Conservation (phyloP, 257 asterid species). For the Coffea eugenioides region DNA sequence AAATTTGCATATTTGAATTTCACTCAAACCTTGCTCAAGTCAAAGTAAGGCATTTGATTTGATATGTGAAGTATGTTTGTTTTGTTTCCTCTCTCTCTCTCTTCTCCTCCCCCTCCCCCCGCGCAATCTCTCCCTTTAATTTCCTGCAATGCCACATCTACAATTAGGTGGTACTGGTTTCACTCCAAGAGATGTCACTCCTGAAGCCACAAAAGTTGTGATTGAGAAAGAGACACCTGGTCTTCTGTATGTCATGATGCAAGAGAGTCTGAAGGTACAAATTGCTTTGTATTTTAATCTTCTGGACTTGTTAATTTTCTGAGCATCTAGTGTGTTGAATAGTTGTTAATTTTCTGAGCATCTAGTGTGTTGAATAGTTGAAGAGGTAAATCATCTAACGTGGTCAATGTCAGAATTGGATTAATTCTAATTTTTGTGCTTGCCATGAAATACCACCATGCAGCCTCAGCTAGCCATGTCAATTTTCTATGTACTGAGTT, state of each 20-base stretch:
- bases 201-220: slow-evolving; percentile 89
- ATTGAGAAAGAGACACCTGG: slow-evolving; percentile 94
- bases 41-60: neutral
- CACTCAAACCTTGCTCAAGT: neutral
- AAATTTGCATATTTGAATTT: neutral
- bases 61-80: neutral
- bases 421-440: neutral
- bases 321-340: neutral
- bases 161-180: slow-evolving; percentile 92
- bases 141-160: slow-evolving; percentile 2
- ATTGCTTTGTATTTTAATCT: neutral
- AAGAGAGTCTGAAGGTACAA: slow-evolving; percentile 85
- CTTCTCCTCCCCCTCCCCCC: neutral
- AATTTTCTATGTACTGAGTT: neutral
- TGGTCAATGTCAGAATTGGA: neutral
- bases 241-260: slow-evolving; percentile 87
- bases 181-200: slow-evolving; percentile 94
- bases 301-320: neutral
- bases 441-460: neutral
- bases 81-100: neutral
- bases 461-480: neutral
- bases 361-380: neutral
- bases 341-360: neutral
- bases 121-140: neutral
- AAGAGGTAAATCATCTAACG: too few relatives aligned